Percentiles rank a stretch among this genome's conserved stretches.
These are phyloP conservation scores for Anaeramoeba flamelloides DNA, from an alignment of 78 protist genomes.

Conservation along the genomic window DNA sequence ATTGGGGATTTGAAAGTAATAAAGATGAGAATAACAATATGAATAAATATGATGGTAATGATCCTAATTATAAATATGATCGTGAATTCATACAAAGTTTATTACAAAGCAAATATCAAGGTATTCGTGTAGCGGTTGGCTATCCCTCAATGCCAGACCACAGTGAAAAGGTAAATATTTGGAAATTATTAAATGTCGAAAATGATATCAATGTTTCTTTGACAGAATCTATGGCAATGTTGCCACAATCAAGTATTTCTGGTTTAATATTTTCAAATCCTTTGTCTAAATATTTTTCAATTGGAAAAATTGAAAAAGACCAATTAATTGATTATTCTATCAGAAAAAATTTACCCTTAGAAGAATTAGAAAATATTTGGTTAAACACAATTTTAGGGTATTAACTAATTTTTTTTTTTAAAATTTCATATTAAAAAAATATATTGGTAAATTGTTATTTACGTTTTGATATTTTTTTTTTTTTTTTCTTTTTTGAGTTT, in stretches of 20 bases:
- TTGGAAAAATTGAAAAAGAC: conserved; percentile 79
- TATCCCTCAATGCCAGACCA: conserved; percentile 97
- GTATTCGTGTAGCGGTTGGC: conserved; percentile 96
- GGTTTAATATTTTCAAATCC: conserved; percentile 73
- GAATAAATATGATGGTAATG: no score
- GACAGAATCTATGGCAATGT: conserved; percentile 83
- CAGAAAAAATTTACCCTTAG: conserved; percentile 47
- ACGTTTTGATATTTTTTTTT: no score
- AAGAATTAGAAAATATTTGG: conserved; percentile 58
- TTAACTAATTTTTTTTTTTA: no score
- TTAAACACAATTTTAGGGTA: conserved; percentile 57
- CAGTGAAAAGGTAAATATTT: conserved; percentile 61
- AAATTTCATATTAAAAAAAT: no score
- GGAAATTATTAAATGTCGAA: conserved; percentile 4
- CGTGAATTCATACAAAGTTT: no score
- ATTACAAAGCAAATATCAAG: conserved; percentile 56
- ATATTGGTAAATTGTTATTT: no score
- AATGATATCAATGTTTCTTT: conserved; percentile 31
- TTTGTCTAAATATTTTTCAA: conserved; percentile 78
- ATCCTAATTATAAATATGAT: no score
- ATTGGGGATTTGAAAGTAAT: conserved; percentile 74
- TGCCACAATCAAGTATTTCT: conserved; percentile 85
- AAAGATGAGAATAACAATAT: conserved; percentile 39
- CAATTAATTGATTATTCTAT: conserved; percentile 74
- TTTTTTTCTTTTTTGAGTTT: no score